A percentile compares a stretch with the other conserved stretches of the same genome.
Conservation (phyloP, 345 rosid species). For the Corymbia maculata region DNA sequence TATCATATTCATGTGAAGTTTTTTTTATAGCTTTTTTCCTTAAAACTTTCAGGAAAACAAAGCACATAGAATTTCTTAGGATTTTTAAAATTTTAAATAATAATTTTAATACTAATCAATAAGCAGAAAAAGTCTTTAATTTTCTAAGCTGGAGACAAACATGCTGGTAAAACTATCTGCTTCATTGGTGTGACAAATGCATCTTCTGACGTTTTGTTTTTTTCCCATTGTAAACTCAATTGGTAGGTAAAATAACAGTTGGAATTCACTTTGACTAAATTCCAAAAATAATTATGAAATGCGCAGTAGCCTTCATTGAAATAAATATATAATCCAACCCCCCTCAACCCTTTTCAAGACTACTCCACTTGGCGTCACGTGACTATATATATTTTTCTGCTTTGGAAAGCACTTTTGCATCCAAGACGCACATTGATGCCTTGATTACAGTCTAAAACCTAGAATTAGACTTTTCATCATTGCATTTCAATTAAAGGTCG, state of each 20-base stretch:
- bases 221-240: neutral
- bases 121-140: neutral
- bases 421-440: neutral
- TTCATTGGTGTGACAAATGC: neutral
- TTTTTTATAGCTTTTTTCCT: rapidly evolving
- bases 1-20: too few relatives aligned
- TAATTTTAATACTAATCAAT: neutral
- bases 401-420: neutral
- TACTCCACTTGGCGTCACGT: neutral
- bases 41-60: neutral
- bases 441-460: neutral
- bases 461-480: neutral
- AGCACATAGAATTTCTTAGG: neutral
- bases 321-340: neutral
- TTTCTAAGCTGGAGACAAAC: neutral
- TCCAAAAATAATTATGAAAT: neutral
- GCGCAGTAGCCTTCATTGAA: neutral
- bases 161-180: neutral
- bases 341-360: neutral
- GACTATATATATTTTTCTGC: neutral
- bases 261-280: neutral
- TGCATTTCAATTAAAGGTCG: neutral
- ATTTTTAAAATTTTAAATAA: neutral
- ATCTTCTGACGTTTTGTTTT: neutral
- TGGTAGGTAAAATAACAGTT: neutral